Base-by-base conservation (phyloP, 2,329 filamentous ascomycete genomes). In the Curvularia lunata region DNA sequence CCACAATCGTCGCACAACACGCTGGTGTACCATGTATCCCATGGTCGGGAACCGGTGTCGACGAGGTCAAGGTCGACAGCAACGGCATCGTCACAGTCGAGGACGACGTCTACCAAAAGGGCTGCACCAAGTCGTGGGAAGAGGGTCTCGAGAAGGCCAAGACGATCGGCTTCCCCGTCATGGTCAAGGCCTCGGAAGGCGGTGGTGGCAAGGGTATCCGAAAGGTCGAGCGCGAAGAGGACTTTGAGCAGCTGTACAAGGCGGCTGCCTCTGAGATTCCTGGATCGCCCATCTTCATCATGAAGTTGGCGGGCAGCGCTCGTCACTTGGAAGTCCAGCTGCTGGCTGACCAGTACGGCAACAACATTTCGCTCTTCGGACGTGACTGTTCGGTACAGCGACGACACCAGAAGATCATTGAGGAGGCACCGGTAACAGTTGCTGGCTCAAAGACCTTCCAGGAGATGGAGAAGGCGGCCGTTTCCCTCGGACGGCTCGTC, bases 101-200 rank as follows among this genome's bases (percentile, higher is more conserved):
- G 40, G 92, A 97, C 52, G 82, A 92, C 5, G 75, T 96, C 58
- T 99, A 99, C 79, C 85, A 88, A 70, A 91, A 93, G 80, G 95
- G 95, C 63, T 99, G 95, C 78, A 95, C 96, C 47, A 86, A 86
- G 75, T 92, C 91, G 21, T 92, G 92, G 79, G 83, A 97, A 79
- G 92, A 99, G 80, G 95, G 94, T 80, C 85, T 99, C 49, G 82
- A 86, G 73, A 92, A 90, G 74, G 95, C 95, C 58, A 88, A 86
- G 77, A 85, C 91, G 74, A 99, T 99, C 77, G 95, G 95, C 67
- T 99, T 99, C 83, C 95, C 95, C 16, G 91, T 99, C 83, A 99
- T 99, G 95, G 92, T 99, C 78, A 99, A 99, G 84, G 95, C 95
- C n/a, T 98, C 95, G 2, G 95, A 99, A 83, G 95, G 95, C 81